These are phyloP conservation scores for Sarcocystis neurona DNA, from an alignment of 169 alveolate species.

Conservation along the genomic window DNA sequence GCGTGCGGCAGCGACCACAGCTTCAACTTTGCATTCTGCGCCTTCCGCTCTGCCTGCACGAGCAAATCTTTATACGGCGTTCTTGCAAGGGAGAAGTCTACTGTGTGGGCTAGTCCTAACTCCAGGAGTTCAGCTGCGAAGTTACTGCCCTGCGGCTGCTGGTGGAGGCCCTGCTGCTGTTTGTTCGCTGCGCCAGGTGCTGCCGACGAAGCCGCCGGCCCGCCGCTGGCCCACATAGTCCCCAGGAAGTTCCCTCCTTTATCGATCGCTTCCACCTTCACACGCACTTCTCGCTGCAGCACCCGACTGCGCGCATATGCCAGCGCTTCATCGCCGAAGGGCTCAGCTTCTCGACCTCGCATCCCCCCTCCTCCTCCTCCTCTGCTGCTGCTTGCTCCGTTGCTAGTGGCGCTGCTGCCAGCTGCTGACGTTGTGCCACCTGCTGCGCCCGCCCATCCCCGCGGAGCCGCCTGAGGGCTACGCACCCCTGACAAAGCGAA, in stretches of 20 bases:
- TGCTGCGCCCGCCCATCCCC: not conserved
- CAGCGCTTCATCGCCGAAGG: constrained; percentile 46
- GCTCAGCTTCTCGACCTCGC: constrained; percentile 30
- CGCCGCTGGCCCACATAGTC: not conserved
- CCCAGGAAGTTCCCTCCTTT: constrained; percentile 58
- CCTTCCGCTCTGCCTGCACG: constrained; percentile 25
- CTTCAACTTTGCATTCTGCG: constrained; percentile 3
- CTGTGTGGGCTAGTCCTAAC: constrained; percentile 32
- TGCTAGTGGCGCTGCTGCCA: not conserved
- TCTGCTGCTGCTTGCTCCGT: not conserved
- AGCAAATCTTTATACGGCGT: constrained; percentile 8
- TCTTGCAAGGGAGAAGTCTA: constrained; percentile 35
- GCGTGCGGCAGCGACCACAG: constrained; percentile 51
- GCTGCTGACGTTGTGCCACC: too few relatives aligned
- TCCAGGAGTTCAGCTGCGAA: constrained; percentile 53
- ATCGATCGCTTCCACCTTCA: constrained; percentile 36
- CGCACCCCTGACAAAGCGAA: constrained; percentile 34
- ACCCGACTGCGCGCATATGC: constrained; percentile 10
- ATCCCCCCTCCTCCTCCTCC: constrained; percentile 1
- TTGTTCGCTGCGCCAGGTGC: not conserved
- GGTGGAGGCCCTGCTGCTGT: not conserved
- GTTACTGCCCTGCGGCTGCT: not conserved
- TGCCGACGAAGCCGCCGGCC: not conserved
- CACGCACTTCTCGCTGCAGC: constrained; percentile 48
- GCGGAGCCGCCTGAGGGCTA: constrained; percentile 45